phyloP scores from a whole-genome alignment of 305 asterid species.

The Ilex paraguariensis region DNA sequence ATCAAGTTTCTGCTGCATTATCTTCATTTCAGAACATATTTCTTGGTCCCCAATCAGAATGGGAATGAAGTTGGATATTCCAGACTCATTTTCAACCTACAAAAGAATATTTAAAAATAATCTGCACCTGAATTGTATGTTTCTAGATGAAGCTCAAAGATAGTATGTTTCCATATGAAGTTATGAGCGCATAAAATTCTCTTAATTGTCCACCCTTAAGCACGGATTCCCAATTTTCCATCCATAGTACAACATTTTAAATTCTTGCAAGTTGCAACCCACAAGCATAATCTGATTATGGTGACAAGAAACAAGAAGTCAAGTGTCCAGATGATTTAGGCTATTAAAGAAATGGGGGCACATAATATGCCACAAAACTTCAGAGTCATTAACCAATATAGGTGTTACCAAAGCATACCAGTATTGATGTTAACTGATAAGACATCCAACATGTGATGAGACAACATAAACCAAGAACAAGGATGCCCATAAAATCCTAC shows the following conservation, averaged over 20 bases:
- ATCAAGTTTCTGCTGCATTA: slow-evolving; percentile 43
- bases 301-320: too few relatives aligned
- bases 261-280: too few relatives aligned
- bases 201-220: background rate
- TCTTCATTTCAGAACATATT: slow-evolving; percentile 71
- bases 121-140: background rate
- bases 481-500: slow-evolving; percentile 23
- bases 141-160: slow-evolving; percentile 5
- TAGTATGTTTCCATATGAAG: too few relatives aligned
- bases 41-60: slow-evolving; percentile 71
- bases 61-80: slow-evolving; percentile 89
- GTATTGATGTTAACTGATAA: too few relatives aligned
- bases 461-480: background rate
- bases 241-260: too few relatives aligned
- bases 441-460: background rate
- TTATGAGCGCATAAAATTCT: background rate
- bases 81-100: slow-evolving; percentile 94
- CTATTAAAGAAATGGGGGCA: too few relatives aligned
- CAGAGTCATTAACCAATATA: too few relatives aligned
- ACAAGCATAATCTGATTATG: too few relatives aligned
- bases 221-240: background rate
- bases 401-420: too few relatives aligned
- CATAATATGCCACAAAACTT: too few relatives aligned
- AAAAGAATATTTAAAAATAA: slow-evolving; percentile 6
- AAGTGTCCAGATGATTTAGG: too few relatives aligned